Conservation (phyloP, 257 asterid species). For the Solanum phureja region DNA sequence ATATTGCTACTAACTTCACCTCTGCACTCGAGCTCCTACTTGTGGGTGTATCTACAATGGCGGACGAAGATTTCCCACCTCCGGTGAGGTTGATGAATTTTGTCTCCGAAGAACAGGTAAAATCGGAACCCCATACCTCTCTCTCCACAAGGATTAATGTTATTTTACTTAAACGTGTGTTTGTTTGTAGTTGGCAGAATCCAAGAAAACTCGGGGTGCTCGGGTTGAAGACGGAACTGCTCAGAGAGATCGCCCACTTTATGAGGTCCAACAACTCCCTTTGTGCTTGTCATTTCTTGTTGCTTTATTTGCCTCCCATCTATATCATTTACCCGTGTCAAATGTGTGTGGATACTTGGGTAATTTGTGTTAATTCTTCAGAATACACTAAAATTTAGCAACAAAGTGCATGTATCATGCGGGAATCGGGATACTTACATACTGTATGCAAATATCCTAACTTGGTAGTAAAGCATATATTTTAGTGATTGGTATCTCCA, state of each 20-base stretch:
- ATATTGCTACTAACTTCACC: background rate
- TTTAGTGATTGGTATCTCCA: background rate
- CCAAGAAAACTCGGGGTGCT: constrained; percentile 66
- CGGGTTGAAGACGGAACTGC: constrained; percentile 97
- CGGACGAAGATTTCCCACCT: constrained; percentile 46
- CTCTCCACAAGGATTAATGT: background rate
- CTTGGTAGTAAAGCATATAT: background rate
- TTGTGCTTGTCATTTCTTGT: background rate
- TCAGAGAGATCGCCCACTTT: constrained; percentile 86
- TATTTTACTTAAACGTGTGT: background rate
- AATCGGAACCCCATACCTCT: background rate
- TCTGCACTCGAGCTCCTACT: background rate
- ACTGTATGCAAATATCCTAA: background rate
- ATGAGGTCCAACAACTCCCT: constrained; percentile 39
- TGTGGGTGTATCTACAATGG: constrained; percentile 19
- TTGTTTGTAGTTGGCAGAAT: constrained; percentile 67
- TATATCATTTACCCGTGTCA: background rate
- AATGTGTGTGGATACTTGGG: background rate
- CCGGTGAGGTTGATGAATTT: constrained; percentile 71
- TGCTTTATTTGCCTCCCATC: background rate
- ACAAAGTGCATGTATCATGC: background rate
- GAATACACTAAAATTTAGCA: background rate
- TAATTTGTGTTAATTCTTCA: background rate
- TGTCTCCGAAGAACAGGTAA: constrained; percentile 91
- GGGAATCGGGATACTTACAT: background rate